Evolutionary conservation across 2,329 filamentous ascomycete genomes (phyloP).

Genomic region (Golovinomyces cichoracearum): DNA sequence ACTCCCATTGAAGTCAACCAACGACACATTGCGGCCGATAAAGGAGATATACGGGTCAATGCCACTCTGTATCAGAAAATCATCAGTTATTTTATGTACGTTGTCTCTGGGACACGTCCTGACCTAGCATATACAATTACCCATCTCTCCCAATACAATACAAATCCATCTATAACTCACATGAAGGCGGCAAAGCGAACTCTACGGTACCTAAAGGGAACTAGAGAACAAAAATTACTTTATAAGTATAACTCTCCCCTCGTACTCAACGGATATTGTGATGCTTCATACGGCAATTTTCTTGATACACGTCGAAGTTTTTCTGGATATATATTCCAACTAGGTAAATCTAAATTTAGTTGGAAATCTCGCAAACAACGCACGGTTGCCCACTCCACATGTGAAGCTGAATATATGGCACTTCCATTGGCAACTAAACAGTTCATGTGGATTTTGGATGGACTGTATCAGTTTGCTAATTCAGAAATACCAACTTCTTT

Average conservation of each 20-base stretch:
- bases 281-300: neutral
- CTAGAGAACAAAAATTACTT: neutral
- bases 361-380: neutral
- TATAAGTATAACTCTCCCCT: neutral
- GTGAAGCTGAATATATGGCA: slow-evolving; percentile 2
- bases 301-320: slow-evolving; percentile 1
- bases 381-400: neutral
- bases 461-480: neutral
- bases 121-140: neutral
- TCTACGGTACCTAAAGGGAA: slow-evolving; percentile 1
- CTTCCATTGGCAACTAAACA: neutral
- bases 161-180: neutral
- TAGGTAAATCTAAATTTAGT: neutral
- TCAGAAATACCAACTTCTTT: neutral
- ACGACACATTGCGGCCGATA: neutral
- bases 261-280: neutral
- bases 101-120: neutral
- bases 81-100: neutral
- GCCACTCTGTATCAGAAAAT: neutral
- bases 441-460: neutral
- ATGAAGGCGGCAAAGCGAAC: neutral
- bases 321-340: slow-evolving; percentile 1
- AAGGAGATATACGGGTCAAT: neutral
- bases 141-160: neutral
- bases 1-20: neutral